Evolutionary conservation across 768 basidiomycete species (phyloP), one percentile per base, ranked within the genome.

Genomic region (Paxillus involutus): DNA sequence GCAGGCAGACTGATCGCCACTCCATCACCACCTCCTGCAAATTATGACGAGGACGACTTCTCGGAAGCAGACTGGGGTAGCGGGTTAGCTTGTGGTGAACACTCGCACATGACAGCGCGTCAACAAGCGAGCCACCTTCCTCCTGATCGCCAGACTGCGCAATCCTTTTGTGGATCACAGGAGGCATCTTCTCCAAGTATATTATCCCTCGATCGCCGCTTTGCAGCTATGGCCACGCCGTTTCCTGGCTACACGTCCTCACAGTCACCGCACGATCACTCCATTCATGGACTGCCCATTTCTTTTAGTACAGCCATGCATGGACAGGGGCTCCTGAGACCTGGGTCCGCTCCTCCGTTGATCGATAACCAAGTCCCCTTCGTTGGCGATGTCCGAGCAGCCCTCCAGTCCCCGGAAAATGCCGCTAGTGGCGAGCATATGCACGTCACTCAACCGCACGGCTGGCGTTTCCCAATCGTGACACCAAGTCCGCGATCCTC

Each of bases 401-500:
- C 24, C 32, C 51, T 67, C 2, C 57, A 58, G 12, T 60, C 45
- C 9, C 40, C 56, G 42, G 60, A 67, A 33, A 44, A 62, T 48
- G 16, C 49, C 36, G 16, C 55, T 17, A 47, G 39, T 24, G 53
- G 49, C 24, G 65, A 65, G 54, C 52, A 26, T 29, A 17, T 30
- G 24, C 26, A 52, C 49, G 39, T 58, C 52, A 60, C 49, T 39
- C 60, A 57, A 41, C 52, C 32, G 39, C 63, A 65, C 44, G 32
- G 41, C 42, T 66, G 65, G 60, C 59, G 65, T 56, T 46, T 58
- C 33, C 65, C 63, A 26, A 13, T 42, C 24, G 56, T 53, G 48
- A 11, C 30, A n/a, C 65, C 52, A 67, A 66, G 65, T 66, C 65
- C 65, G 65, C 65, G 65, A 63, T 68, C 65, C 63, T 68, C 58